Evolutionary conservation across 129 eudicot species (phyloP).

Genomic region (Tanacetum coccineum): DNA sequence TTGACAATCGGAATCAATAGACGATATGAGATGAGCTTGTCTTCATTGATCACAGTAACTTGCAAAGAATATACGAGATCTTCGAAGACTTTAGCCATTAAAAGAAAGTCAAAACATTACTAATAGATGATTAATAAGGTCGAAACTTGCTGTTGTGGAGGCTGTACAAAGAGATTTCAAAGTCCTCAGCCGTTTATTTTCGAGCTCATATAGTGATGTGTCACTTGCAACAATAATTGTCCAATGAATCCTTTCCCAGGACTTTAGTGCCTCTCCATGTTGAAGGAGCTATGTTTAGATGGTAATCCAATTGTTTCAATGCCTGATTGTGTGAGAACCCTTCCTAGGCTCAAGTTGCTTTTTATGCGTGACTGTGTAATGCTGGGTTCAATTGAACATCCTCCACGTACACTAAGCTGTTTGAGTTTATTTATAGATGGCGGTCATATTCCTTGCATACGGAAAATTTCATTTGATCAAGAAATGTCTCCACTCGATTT

Average conservation of each 20-base stretch:
- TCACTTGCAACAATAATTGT: slow-evolving; percentile 3
- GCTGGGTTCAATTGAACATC: slow-evolving; percentile 11
- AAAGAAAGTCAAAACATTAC: neutral
- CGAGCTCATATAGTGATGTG: neutral
- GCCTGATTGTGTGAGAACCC: slow-evolving; percentile 12
- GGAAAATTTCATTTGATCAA: slow-evolving; percentile 6
- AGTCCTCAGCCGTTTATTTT: neutral
- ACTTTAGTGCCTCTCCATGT: slow-evolving; percentile 5
- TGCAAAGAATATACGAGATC: neutral
- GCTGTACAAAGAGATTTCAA: neutral
- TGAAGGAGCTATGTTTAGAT: slow-evolving; percentile 7
- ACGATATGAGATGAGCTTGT: neutral
- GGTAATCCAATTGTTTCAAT: slow-evolving; percentile 3
- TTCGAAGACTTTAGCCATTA: neutral
- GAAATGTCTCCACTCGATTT: slow-evolving; percentile 10
- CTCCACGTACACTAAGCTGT: slow-evolving; percentile 1
- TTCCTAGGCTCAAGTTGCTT: neutral
- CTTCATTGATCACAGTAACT: neutral
- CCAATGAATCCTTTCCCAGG: slow-evolving; percentile 9
- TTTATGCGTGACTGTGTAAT: neutral
- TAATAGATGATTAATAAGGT: neutral
- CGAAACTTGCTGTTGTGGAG: neutral
- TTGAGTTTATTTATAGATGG: neutral
- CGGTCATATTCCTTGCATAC: neutral
- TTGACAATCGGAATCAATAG: slow-evolving; percentile 10